Base-by-base conservation (phyloP, 2,329 filamentous ascomycete species). In the Trichoderma brevicompactum region DNA sequence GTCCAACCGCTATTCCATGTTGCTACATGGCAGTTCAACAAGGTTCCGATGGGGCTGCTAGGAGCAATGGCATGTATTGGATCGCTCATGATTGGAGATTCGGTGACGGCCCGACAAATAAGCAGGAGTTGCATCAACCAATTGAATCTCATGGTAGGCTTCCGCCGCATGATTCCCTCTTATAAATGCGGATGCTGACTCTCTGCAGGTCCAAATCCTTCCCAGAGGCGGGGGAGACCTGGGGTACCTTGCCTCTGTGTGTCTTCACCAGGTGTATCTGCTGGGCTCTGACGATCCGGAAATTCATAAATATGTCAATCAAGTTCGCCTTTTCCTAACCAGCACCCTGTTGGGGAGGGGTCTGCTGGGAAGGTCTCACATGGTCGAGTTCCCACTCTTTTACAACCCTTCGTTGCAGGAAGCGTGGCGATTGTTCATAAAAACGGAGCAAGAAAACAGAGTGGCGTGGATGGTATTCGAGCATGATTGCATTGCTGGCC, bases 401-500 rank as follows among this genome's bases (percentile, higher is more conserved):
- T 5, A 28, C 2, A 28, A 28, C 5, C 23, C 23, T 5, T 28
- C 23, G 23, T 28, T 28, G 23, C 23, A 28, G 23, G 23, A 28
- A 2, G 23, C 23, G 5, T 28, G 23, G 23, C 2, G 2, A 28
- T 3, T 28, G 23, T 28, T 28, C 23, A 28, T 28, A 28, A 28
- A 28, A 28, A 28, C 2, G 23, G 74, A 76, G 61, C 68, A 67
- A 17, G 72, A 70, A 23, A 68, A 66, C 32, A 68, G 74, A 12
- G 66, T 70, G 7, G 71, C 71, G 1, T 76, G 74, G 74, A 69
- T 74, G 15, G 71, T 72, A 7, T 76, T 76, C 38, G 74, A 76
- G 50, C 75, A 74, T 40, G 74, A 76, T 65, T 76, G 73, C 66
- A 74, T 70, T n/a, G 60, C 75, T 5, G 73, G 69, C 44, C 74